These are phyloP conservation scores for Rhizopogon sp. DNA, from an alignment of 768 basidiomycete genomes.

Conservation along the genomic window DNA sequence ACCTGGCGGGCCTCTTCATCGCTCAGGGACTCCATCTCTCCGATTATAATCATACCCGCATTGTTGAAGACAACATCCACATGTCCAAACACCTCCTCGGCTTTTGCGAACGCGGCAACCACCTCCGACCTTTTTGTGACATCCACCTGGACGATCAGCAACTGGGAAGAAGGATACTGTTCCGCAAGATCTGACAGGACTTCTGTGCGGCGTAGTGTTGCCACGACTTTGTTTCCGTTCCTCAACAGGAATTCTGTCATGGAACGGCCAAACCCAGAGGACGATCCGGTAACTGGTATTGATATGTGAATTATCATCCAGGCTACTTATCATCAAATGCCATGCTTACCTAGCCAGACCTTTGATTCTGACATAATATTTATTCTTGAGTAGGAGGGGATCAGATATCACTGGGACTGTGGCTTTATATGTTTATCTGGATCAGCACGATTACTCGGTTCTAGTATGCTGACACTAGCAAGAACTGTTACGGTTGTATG, in stretches of 20 bases:
- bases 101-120: conserved; percentile 20
- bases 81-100: conserved; percentile 27
- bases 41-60: conserved; percentile 22
- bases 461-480: too few relatives aligned
- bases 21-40: conserved; percentile 31
- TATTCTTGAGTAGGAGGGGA: not conserved
- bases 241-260: conserved; percentile 25
- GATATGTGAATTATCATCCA: not conserved
- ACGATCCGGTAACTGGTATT: conserved; percentile 30
- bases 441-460: not conserved
- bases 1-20: conserved; percentile 25
- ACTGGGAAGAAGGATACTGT: conserved; percentile 6
- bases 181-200: conserved; percentile 9
- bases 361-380: conserved; percentile 8
- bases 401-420: too few relatives aligned
- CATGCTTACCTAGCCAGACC: conserved; percentile 13
- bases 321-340: too few relatives aligned
- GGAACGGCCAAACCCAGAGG: conserved; percentile 29
- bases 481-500: too few relatives aligned
- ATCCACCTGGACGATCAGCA: conserved; percentile 26
- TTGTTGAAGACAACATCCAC: conserved; percentile 36
- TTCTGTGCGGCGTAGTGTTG: conserved; percentile 33
- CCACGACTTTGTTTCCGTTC: conserved; percentile 31
- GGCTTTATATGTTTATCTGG: not conserved
- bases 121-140: conserved; percentile 24